phyloP scores from a whole-genome alignment of 2,329 filamentous ascomycete species.

The Clarireedia hainanense region DNA sequence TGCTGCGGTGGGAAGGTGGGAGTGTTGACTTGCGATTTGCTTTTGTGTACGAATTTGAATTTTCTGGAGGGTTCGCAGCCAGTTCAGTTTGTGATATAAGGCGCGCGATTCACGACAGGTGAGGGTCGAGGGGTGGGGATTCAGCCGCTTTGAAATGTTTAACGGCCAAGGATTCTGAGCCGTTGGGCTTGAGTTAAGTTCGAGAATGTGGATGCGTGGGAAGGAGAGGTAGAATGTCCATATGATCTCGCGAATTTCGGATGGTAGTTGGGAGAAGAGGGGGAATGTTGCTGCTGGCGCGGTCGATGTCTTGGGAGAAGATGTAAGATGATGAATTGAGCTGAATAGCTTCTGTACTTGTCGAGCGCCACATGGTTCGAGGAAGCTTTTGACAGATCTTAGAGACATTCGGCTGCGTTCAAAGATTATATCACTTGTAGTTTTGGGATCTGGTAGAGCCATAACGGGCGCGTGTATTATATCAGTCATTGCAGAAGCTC shows the following conservation, averaged over 20 bases:
- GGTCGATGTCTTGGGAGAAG: not conserved
- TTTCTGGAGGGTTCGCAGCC: not conserved
- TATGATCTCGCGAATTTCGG: not conserved
- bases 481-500: not conserved
- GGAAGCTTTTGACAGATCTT: not conserved
- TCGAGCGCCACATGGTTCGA: not conserved
- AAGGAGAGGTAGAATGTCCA: not conserved
- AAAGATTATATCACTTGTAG: not conserved
- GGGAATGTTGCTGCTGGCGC: not conserved
- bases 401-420: not conserved
- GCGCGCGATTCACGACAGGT: slow-evolving; percentile 1
- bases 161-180: not conserved
- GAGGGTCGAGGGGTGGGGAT: not conserved
- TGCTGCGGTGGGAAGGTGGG: not conserved
- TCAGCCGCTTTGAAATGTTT: not conserved
- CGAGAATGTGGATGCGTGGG: not conserved
- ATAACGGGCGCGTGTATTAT: not conserved
- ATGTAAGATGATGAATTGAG: not conserved
- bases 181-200: not conserved
- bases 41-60: not conserved
- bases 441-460: not conserved
- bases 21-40: no score
- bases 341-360: not conserved
- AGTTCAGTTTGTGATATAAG: not conserved
- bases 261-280: slow-evolving; percentile 1